These are phyloP conservation scores for Sarocladium oryzae DNA, from an alignment of 2,329 filamentous ascomycete species.

Conservation along the genomic window DNA sequence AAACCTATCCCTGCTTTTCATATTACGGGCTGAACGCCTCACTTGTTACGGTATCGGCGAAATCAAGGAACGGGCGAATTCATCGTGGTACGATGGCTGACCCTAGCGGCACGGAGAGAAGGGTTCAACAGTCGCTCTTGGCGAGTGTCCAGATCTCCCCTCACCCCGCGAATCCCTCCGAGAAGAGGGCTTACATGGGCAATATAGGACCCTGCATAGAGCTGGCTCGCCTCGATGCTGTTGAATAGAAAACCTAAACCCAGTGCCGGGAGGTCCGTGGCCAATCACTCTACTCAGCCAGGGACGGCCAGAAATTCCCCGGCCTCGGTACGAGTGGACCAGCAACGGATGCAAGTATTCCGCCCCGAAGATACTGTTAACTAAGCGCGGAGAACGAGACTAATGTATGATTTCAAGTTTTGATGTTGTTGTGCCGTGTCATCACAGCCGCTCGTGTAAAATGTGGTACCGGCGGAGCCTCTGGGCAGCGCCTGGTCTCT, in stretches of 20 bases:
- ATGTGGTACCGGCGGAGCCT: not conserved
- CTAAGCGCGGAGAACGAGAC: not conserved
- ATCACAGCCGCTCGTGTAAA: not conserved
- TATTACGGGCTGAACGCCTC: slow-evolving; percentile 3
- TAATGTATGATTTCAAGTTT: not conserved
- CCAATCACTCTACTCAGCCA: not conserved
- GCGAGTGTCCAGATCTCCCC: not conserved
- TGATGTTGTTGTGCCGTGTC: slow-evolving; percentile 1
- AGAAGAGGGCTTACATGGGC: not conserved
- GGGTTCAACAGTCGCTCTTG: not conserved
- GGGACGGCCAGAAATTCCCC: slow-evolving; percentile 3
- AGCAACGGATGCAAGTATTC: slow-evolving; percentile 6
- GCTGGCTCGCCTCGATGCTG: not conserved
- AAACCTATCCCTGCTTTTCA: slow-evolving; percentile 1
- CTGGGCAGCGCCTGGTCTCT: not conserved
- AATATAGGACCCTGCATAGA: slow-evolving; percentile 9
- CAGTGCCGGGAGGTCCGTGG: not conserved
- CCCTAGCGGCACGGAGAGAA: not conserved
- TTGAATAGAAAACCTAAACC: not conserved
- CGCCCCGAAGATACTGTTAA: not conserved
- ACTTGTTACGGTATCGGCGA: not conserved
- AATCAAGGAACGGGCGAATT: slow-evolving; percentile 2
- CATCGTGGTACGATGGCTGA: slow-evolving; percentile 2
- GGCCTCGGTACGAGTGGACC: not conserved
- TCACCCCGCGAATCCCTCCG: not conserved